phyloP scores from a whole-genome alignment of 192 early-diverging fungal genomes.

The Oehlia diaphana region DNA sequence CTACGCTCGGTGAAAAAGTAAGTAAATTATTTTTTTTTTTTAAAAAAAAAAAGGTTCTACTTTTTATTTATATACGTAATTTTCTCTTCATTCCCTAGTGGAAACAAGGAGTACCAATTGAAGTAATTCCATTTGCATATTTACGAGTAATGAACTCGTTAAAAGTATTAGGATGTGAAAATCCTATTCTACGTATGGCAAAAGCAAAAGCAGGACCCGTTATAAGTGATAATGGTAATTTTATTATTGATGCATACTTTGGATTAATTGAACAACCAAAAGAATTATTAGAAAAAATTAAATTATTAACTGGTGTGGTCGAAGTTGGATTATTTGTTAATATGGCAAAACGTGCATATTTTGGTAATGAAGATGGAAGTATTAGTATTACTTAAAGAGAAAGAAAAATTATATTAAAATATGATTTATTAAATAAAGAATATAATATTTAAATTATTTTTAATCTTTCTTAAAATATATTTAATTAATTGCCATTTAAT shows the following conservation, averaged over 20 bases:
- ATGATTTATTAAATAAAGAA: not conserved
- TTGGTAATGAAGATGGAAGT: conserved; percentile 76
- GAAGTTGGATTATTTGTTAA: conserved; percentile 91
- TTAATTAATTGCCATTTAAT: too few relatives aligned
- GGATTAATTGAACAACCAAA: conserved; percentile 69
- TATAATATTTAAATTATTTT: not conserved
- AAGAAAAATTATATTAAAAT: too few relatives aligned
- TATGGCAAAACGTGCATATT: conserved; percentile 83
- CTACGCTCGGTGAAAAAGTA: conserved; percentile 69
- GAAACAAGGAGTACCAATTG: conserved; percentile 87
- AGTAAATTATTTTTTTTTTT: not conserved
- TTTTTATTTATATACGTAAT: not conserved
- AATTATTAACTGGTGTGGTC: conserved; percentile 81
- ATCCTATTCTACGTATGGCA: conserved; percentile 78
- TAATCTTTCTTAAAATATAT: too few relatives aligned
- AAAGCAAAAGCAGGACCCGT: conserved; percentile 89
- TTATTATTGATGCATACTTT: conserved; percentile 86
- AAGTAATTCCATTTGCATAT: conserved; percentile 86
- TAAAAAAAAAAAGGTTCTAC: not conserved
- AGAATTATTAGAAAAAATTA: conserved; percentile 52
- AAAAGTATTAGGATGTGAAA: conserved; percentile 42
- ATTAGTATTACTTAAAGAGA: not conserved
- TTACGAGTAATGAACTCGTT: conserved; percentile 60
- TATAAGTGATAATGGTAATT: conserved; percentile 93
- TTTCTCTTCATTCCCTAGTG: conserved; percentile 54